Evolutionary conservation across 345 rosid species (phyloP), one percentile per base, ranked within the genome.

Genomic region (Melastoma malabathricum): DNA sequence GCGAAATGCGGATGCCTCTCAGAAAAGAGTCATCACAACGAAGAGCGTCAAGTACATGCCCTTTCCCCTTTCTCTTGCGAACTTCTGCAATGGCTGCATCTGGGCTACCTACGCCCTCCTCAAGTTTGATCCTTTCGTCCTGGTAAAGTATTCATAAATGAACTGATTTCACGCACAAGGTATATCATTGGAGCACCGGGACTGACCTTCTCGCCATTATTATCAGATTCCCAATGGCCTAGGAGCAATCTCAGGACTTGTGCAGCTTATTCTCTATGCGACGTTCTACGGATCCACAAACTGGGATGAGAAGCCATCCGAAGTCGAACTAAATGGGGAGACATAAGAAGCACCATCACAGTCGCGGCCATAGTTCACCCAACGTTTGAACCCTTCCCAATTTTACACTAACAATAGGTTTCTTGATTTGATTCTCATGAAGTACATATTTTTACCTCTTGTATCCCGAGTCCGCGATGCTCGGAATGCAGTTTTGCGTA

Each of bases 41-140:
- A 88, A 73, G 79, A 88, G 97, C 48, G 94, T 88, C 31, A 82
- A 82, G 78, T 88, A 71, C 81, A 81, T 88, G 97, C 97, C 97
- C 0, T 65, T 88, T 60, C 48, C 17, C 38, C 63, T 88, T 2
- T 75, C 97, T 4, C 23, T 84, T 2, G 71, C 82, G 27, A 78
- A 59, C 65, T 56, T 82, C 3, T 46, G 54, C 44, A 84, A 84
- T 31, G 94, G 88, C 0, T 0, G 63, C 50, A 31, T 84, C 31
- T 88, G 94, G 97, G 47, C 60, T 4, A 3, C 64, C 45, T 88
- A 82, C 27, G 81, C 88, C 1, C 39, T 63, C 44, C 81, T 88
- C 20, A 53, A 70, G 52, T 70, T 84, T 12, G 97, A 88, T 55
- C 67, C 69, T 43, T 70, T 68, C 45, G 15, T 88, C 20, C 47